A percentile compares a stretch with the other conserved stretches of the same genome.
These are phyloP conservation scores for Excoecaria cochinchinensis DNA, from an alignment of 345 rosid species.

Conservation along the genomic window DNA sequence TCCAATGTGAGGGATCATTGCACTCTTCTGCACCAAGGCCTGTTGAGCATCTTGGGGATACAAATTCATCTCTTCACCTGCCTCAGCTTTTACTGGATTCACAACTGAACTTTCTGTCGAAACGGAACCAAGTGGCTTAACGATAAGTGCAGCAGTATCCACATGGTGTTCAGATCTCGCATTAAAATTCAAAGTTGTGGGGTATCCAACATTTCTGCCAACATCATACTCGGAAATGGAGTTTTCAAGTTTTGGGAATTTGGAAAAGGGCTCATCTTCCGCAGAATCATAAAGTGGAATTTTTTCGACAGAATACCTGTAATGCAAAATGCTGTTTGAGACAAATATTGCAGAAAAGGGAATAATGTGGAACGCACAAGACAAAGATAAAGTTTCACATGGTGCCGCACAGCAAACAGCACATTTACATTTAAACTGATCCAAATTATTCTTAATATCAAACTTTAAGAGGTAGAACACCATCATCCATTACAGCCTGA, in stretches of 20 bases:
- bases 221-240: constrained; percentile 26
- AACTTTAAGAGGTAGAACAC: neutral
- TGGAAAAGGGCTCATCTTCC: constrained; percentile 80
- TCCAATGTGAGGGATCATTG: constrained; percentile 51
- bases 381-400: neutral
- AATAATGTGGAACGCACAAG: neutral
- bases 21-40: constrained; percentile 49
- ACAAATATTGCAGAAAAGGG: constrained; percentile 13
- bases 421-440: neutral
- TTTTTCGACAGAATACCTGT: constrained; percentile 86
- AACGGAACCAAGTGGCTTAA: constrained; percentile 38
- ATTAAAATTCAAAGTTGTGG: constrained; percentile 19
- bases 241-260: constrained; percentile 45
- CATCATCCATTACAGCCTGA: too few relatives aligned
- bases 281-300: constrained; percentile 92
- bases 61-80: constrained; percentile 40
- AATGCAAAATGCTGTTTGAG: constrained; percentile 20
- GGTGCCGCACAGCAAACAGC: neutral
- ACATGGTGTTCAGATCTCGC: constrained; percentile 34
- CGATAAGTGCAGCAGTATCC: constrained; percentile 41
- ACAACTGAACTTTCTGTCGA: constrained; percentile 40
- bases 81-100: constrained; percentile 46
- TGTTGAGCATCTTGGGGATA: constrained; percentile 44
- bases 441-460: neutral
- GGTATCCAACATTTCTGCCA: constrained; percentile 30